Evolutionary conservation across 2,329 filamentous ascomycete species (phyloP), one percentile per base, ranked within the genome.

Genomic region (Ramularia endophylla): DNA sequence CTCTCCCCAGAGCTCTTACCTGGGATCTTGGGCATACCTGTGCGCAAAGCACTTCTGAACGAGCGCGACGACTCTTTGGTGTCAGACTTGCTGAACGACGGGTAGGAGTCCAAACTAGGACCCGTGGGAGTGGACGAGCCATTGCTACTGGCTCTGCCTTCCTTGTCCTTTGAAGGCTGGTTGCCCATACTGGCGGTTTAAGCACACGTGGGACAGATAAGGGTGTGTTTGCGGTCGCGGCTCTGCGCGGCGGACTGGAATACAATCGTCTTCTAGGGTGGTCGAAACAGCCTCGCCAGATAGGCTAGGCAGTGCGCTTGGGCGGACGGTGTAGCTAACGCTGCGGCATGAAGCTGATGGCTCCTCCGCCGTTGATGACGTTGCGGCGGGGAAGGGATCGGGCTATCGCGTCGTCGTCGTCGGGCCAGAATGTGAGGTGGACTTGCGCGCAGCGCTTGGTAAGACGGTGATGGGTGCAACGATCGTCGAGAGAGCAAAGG

Each of bases 1-100:
- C 89, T 95, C 59, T 95, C 89, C 33, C 72, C 78, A 59, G 57
- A 58, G 48, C 72, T 73, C 53, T 59, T 73, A 27, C 84, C 85
- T 2, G 85, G 87, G 46, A 95, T 95, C 68, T 95, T 95, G 22
- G 22, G 22, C 22, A 25, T 25, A 11, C n/a, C n/a, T 48, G 87
- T 94, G 46, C 87, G 78, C 53, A 97, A 77, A 7, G 77, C 77
- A 28, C 81, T 83, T 53, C 86, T 80, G 64, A 95, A 81, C 4
- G 89, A 95, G 51, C 88, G 84, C 22, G 84, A 80, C 5, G 88
- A 95, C 52, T 95, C 89, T 63, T 89, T 90, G 19, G 90, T 97
- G 62, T 97, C 90, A 42, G 88, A 87, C 62, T 85, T 84, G 68
- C 83, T 85, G 63, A 97, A 90, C 19, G 90, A 95, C 19, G 89